Evolutionary conservation across 805 yeast species (phyloP).

Genomic region (Metschnikowia lunata): DNA sequence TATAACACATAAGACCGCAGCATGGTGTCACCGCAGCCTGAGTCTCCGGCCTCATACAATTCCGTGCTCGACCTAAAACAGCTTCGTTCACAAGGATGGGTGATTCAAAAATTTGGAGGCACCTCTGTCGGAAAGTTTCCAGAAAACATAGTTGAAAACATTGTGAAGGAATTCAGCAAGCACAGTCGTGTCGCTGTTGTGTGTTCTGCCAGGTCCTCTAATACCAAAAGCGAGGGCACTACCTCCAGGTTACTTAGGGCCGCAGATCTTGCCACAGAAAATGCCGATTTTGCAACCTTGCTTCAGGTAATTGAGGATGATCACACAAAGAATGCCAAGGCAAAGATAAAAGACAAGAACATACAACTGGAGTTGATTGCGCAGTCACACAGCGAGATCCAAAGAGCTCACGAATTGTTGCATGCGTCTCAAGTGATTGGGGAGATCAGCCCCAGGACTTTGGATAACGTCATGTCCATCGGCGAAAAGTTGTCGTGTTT

Average conservation of each 20-base stretch:
- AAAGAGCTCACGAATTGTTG: slow-evolving; percentile 61
- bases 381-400: slow-evolving; percentile 63
- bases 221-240: slow-evolving; percentile 92
- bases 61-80: slow-evolving; percentile 37
- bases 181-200: slow-evolving; percentile 81
- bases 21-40: slow-evolving; percentile 17
- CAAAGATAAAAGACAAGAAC: slow-evolving; percentile 40
- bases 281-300: slow-evolving; percentile 52
- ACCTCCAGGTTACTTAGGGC: slow-evolving; percentile 80
- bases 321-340: slow-evolving; percentile 69
- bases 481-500: slow-evolving; percentile 92
- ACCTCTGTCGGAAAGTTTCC: slow-evolving; percentile 96
- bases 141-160: slow-evolving; percentile 75
- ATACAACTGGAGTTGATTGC: slow-evolving; percentile 51
- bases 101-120: slow-evolving; percentile 92
- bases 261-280: slow-evolving; percentile 72
- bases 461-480: slow-evolving; percentile 84
- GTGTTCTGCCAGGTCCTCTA: slow-evolving; percentile 90
- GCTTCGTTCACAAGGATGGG: slow-evolving; percentile 30
- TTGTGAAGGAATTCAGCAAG: slow-evolving; percentile 62
- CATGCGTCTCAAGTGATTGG: slow-evolving; percentile 90
- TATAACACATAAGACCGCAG: not conserved
- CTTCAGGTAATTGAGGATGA: slow-evolving; percentile 71
- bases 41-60: slow-evolving; percentile 30
- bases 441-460: slow-evolving; percentile 82